Base-by-base conservation (phyloP, 441 rosid genomes). In the Capsella rubella region DNA sequence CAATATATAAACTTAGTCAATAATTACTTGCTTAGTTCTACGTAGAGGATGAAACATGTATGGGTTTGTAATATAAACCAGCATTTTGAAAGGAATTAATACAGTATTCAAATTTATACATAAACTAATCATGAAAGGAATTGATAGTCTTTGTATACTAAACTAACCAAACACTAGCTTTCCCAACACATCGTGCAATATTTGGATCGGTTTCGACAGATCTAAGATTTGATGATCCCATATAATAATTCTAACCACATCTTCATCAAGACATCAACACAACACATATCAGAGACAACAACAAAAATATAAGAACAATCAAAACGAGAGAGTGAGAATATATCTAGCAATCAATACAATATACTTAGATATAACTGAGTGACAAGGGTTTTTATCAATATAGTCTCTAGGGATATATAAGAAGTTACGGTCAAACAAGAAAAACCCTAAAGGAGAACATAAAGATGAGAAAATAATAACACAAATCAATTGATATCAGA, bases 401-500 rank as follows among this genome's bases (percentile, higher is more conserved):
- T 35, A 14, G 25, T 66, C 54, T 50, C 3, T 4, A 42, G 6
- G 10, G 27, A 29, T 42, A 14, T 28, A 2, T 28, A 37, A 37
- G 46, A 29, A 46, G n/a, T 29, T 42, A 42, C 0, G 7, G 8
- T 7, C 14, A 64, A 64, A 0, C 6, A 10, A 9, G n/a, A 43
- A 43, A 8, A 28, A 43, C 45, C 28, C 53, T n/a, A 4, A 14
- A 46, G 31, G 28, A 29, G 16, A 64, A 32, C 3, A 61, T 13
- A 21, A 35, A 51, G 60, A 10, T 34, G 49, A 51, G 35, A n/a
- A 8, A 34, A 21, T 21, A 13, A 70, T 28, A n/a, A 37, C 5
- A 2, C 11, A 37, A 13, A 12, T 85, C 77, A 94, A 75, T 90
- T 87, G 88, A 94, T 87, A 79, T 94, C 96, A 16, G 84, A 32